Evolutionary conservation across 345 rosid genomes (phyloP).

Genomic region (Combretum micranthum): DNA sequence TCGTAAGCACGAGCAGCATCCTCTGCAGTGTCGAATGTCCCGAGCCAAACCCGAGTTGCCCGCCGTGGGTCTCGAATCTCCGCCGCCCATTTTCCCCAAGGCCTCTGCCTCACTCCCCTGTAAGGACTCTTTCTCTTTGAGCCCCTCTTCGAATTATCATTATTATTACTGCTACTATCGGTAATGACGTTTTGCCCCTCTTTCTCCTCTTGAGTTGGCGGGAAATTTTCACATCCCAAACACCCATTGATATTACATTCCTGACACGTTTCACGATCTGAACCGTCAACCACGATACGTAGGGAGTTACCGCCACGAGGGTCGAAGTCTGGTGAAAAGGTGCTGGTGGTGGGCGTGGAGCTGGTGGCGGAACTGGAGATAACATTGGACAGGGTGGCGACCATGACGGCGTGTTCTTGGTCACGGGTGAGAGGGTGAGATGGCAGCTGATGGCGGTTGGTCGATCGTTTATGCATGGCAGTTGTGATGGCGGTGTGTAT

Average conservation of each 20-base stretch:
- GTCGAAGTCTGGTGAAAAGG: neutral
- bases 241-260: constrained; percentile 63
- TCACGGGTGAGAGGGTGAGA: constrained; percentile 32
- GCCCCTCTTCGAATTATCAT: neutral
- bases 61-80: constrained; percentile 86
- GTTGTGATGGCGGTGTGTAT: neutral
- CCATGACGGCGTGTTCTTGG: constrained; percentile 61
- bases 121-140: constrained; percentile 46
- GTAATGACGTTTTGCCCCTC: neutral
- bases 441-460: constrained; percentile 1
- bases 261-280: constrained; percentile 46
- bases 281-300: too few relatives aligned
- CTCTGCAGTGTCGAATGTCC: constrained; percentile 81
- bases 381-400: constrained; percentile 29
- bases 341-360: neutral
- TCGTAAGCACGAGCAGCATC: constrained; percentile 97
- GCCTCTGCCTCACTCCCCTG: constrained; percentile 96
- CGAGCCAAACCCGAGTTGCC: constrained; percentile 84
- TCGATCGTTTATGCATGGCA: neutral
- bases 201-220: constrained; percentile 30
- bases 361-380: constrained; percentile 3
- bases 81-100: constrained; percentile 98
- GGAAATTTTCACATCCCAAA: constrained; percentile 67
- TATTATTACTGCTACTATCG: neutral
- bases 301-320: too few relatives aligned